Conservation (phyloP, 768 basidiomycete genomes). For the Tricholoma sp. region DNA sequence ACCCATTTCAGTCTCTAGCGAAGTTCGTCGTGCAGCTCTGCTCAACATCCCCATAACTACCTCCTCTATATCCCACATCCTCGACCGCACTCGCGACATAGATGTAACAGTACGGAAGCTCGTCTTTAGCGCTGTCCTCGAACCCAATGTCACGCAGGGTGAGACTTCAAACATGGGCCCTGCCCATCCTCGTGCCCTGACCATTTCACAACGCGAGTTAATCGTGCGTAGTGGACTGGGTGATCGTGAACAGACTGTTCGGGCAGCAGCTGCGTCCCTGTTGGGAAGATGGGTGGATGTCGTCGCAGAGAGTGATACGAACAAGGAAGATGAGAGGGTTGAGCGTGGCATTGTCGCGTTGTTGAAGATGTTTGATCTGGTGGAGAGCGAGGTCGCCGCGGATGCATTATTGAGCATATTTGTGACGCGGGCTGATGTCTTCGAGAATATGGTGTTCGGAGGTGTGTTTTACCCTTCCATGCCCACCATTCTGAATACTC, state of each 20-base stretch:
- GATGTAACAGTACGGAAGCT: slow-evolving; percentile 72
- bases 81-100: slow-evolving; percentile 74
- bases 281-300: slow-evolving; percentile 74
- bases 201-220: slow-evolving; percentile 67
- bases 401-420: slow-evolving; percentile 76
- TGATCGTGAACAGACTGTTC: slow-evolving; percentile 75
- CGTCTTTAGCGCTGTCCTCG: slow-evolving; percentile 60
- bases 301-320: slow-evolving; percentile 32
- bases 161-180: slow-evolving; percentile 36
- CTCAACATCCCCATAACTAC: slow-evolving; percentile 60
- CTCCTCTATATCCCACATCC: slow-evolving; percentile 56
- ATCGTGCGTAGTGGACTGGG: slow-evolving; percentile 80
- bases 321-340: slow-evolving; percentile 26
- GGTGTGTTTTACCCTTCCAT: slow-evolving; percentile 36
- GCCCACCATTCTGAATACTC: not conserved
- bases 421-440: slow-evolving; percentile 54
- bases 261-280: slow-evolving; percentile 65
- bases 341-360: slow-evolving; percentile 18
- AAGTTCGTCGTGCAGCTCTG: slow-evolving; percentile 79
- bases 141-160: slow-evolving; percentile 28
- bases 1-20: slow-evolving; percentile 39
- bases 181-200: slow-evolving; percentile 61
- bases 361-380: slow-evolving; percentile 50
- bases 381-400: slow-evolving; percentile 55
- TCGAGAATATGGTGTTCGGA: slow-evolving; percentile 63